Evolutionary conservation across 1,139 yeast genomes (phyloP).

Genomic region (Geotrichum cucujoidarum): DNA sequence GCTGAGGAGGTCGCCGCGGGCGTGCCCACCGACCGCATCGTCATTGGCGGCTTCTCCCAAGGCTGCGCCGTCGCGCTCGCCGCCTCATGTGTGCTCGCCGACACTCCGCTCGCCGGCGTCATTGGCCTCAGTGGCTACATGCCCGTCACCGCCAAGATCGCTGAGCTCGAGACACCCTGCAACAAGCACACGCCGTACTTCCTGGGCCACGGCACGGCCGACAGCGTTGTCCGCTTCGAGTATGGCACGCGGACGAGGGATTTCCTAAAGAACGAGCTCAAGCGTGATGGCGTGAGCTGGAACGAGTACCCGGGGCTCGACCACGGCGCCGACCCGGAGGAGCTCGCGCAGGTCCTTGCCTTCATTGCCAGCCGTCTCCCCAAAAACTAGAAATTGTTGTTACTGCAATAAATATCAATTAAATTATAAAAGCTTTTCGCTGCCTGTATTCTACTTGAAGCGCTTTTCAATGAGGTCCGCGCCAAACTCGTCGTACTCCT

Average conservation of each 20-base stretch:
- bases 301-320: constrained; percentile 58
- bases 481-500: constrained; percentile 90
- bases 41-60: constrained; percentile 92
- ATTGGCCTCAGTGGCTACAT: constrained; percentile 75
- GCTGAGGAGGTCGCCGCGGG: constrained; percentile 60
- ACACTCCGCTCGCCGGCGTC: constrained; percentile 70
- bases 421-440: neutral
- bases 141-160: constrained; percentile 45
- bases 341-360: constrained; percentile 53
- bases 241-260: constrained; percentile 43
- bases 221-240: constrained; percentile 54
- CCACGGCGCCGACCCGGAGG: constrained; percentile 66
- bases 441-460: constrained; percentile 29
- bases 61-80: constrained; percentile 84
- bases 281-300: constrained; percentile 52
- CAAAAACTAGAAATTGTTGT: constrained; percentile 2
- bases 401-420: neutral
- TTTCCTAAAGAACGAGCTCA: constrained; percentile 43
- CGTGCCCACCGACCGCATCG: constrained; percentile 62
- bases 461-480: constrained; percentile 51
- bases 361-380: constrained; percentile 44
- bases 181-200: constrained; percentile 71
- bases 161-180: constrained; percentile 30
- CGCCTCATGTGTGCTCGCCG: constrained; percentile 35
- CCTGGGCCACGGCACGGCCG: constrained; percentile 83